Evolutionary conservation across 306 rosid genomes (phyloP).

Genomic region (Astragalus membranaceus): DNA sequence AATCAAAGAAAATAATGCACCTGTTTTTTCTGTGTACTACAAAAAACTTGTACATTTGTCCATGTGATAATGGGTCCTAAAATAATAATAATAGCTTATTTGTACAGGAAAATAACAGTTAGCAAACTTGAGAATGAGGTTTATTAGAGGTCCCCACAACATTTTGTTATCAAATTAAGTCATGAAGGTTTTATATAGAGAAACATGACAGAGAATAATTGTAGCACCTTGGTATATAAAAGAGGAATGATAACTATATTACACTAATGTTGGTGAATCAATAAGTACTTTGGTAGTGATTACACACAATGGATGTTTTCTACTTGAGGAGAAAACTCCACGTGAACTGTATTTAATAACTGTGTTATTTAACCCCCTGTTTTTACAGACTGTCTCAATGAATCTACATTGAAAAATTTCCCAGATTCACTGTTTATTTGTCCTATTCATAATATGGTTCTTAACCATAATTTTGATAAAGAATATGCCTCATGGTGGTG

Average conservation of each 20-base stretch:
- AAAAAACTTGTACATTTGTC: slow-evolving; percentile 13
- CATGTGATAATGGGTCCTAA: slow-evolving; percentile 41
- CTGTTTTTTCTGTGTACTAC: slow-evolving; percentile 1
- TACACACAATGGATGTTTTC: slow-evolving; percentile 7
- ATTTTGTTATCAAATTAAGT: background rate
- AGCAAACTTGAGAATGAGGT: slow-evolving; percentile 26
- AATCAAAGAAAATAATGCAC: background rate
- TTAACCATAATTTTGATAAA: background rate
- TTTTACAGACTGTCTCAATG: background rate
- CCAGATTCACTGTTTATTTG: background rate
- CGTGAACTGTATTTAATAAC: background rate
- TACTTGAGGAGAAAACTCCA: slow-evolving; percentile 7
- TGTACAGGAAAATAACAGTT: slow-evolving; percentile 15
- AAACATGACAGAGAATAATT: slow-evolving; percentile 19
- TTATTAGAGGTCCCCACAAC: slow-evolving; percentile 4
- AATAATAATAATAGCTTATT: background rate
- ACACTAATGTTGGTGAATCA: slow-evolving; percentile 15
- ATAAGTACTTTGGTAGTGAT: slow-evolving; percentile 11
- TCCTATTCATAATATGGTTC: background rate
- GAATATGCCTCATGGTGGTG: too few species aligned
- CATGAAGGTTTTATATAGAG: background rate
- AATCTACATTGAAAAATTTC: background rate
- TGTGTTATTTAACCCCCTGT: background rate
- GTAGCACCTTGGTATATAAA: background rate
- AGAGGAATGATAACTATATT: slow-evolving; percentile 16